Conservation (phyloP, 306 rosid species). For the Quercus robur region DNA sequence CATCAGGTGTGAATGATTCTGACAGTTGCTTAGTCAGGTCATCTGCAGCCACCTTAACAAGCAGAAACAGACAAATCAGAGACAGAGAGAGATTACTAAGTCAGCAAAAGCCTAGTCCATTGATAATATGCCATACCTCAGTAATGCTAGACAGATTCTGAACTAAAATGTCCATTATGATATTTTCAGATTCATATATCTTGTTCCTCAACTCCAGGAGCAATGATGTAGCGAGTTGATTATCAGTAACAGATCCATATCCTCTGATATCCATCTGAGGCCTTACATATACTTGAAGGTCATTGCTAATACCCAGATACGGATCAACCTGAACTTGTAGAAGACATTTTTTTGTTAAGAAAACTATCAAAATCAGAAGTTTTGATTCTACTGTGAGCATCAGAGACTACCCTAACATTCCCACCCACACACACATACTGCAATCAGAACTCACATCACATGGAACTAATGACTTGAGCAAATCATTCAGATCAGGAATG, state of each 20-base stretch:
- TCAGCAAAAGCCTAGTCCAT: background rate
- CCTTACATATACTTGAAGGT: slow-evolving; percentile 72
- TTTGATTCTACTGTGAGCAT: slow-evolving; percentile 1
- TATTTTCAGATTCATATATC: slow-evolving; percentile 44
- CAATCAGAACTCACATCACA: slow-evolving; percentile 58
- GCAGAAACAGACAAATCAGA: slow-evolving; percentile 31
- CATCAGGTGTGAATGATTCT: slow-evolving; percentile 78
- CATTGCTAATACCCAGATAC: slow-evolving; percentile 71
- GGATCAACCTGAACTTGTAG: slow-evolving; percentile 67
- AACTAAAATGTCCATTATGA: slow-evolving; percentile 53
- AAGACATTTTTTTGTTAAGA: background rate
- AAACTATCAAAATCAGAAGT: background rate
- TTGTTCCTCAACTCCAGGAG: slow-evolving; percentile 58
- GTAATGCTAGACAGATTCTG: slow-evolving; percentile 51
- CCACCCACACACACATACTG: background rate
- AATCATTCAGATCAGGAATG: slow-evolving; percentile 68
- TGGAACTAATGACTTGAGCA: slow-evolving; percentile 54
- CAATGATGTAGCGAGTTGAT: slow-evolving; percentile 56
- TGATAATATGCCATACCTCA: slow-evolving; percentile 48
- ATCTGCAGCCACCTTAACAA: slow-evolving; percentile 63
- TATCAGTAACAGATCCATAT: slow-evolving; percentile 66
- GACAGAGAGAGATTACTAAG: background rate
- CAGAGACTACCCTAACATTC: background rate
- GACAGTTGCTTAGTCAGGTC: slow-evolving; percentile 56
- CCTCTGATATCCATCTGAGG: slow-evolving; percentile 49